phyloP scores from a whole-genome alignment of 495 filamentous ascomycete species.

The Annulohypoxylon moriforme region DNA sequence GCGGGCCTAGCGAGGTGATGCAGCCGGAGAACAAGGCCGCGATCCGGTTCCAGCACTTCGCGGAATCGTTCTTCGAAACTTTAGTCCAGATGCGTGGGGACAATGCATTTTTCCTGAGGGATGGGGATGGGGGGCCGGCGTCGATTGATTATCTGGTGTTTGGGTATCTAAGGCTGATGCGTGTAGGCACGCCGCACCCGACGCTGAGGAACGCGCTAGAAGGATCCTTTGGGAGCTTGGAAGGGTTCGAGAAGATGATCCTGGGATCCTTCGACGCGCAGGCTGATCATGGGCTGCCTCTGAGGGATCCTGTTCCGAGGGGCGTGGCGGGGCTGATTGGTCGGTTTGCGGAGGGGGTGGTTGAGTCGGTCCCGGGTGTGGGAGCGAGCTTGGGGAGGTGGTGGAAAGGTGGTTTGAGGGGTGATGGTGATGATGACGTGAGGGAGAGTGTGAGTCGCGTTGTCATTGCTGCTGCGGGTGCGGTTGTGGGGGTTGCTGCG shows the following conservation, averaged over 20 bases:
- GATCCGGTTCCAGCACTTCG: conserved; percentile 77
- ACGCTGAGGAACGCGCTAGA: conserved; percentile 76
- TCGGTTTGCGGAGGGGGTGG: conserved; percentile 48
- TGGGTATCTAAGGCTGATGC: conserved; percentile 80
- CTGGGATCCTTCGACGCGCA: conserved; percentile 51
- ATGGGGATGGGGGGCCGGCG: conserved; percentile 55
- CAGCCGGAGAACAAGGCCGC: conserved; percentile 62
- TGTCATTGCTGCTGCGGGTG: conserved; percentile 35
- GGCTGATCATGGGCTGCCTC: conserved; percentile 29
- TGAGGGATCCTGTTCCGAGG: conserved; percentile 27
- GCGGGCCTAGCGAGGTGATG: conserved; percentile 45
- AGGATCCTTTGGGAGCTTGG: conserved; percentile 64
- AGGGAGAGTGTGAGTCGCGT: conserved; percentile 36
- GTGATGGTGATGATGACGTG: conserved; percentile 41
- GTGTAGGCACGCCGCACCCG: conserved; percentile 73
- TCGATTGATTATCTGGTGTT: conserved; percentile 81
- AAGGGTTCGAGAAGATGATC: conserved; percentile 65
- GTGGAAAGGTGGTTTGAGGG: conserved; percentile 41
- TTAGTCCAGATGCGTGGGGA: conserved; percentile 69
- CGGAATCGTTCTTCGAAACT: conserved; percentile 74
- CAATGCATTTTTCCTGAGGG: conserved; percentile 64
- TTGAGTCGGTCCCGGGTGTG: conserved; percentile 46
- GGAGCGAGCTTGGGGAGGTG: conserved; percentile 46
- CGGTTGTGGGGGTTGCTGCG: conserved; percentile 37
- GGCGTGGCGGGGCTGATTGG: conserved; percentile 37